Evolutionary conservation across 108 stramenopile species (phyloP).

Genomic region (Skeletonema menzelii): DNA sequence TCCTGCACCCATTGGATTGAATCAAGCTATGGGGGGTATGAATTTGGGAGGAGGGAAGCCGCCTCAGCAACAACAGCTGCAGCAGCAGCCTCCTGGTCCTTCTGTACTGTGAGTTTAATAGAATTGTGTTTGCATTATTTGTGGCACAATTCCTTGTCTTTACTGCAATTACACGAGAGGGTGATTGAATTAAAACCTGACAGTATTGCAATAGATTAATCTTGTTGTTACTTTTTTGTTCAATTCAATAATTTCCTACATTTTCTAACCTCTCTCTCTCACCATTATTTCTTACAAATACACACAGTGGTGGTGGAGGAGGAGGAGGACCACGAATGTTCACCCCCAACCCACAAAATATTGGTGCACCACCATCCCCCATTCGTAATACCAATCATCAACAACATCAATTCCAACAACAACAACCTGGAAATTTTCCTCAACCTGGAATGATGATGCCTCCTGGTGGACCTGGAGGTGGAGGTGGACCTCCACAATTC

Average conservation of each 20-base stretch:
- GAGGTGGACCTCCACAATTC: not conserved
- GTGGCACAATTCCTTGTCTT: not conserved
- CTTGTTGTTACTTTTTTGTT: no score
- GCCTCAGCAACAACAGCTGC: no score
- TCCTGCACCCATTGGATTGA: slow-evolving; percentile 21
- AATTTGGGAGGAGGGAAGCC: slow-evolving; percentile 16
- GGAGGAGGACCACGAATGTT: slow-evolving; percentile 11
- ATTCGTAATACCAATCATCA: not conserved
- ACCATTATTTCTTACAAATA: not conserved
- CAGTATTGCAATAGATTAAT: no score
- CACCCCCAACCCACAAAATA: slow-evolving; percentile 11
- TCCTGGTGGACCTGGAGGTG: not conserved
- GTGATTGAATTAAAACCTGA: no score
- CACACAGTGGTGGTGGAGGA: not conserved
- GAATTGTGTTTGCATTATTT: not conserved
- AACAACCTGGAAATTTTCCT: slow-evolving; percentile 13
- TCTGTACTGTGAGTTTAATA: slow-evolving; percentile 14
- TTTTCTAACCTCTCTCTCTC: not conserved
- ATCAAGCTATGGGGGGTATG: slow-evolving; percentile 60
- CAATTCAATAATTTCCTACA: no score
- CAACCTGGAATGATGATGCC: slow-evolving; percentile 15
- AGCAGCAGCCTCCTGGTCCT: slow-evolving; percentile 8
- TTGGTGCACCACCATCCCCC: slow-evolving; percentile 5
- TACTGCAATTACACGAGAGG: not conserved
- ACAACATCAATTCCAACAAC: slow-evolving; percentile 1